phyloP scores from a whole-genome alignment of 2,329 filamentous ascomycete species.

The Hypomyces perniciosus region DNA sequence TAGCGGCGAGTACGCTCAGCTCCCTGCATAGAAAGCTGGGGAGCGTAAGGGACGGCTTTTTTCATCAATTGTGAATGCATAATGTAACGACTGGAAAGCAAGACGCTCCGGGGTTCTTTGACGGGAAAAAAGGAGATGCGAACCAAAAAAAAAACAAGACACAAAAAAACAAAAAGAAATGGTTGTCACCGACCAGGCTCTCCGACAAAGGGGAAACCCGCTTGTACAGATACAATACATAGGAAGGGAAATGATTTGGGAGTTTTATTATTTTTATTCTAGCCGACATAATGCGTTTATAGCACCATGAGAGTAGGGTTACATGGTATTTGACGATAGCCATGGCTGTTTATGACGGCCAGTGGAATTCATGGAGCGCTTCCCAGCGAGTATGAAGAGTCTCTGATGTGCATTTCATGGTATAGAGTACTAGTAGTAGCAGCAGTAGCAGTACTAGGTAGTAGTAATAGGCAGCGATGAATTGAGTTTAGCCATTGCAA shows the following conservation, averaged over 20 bases:
- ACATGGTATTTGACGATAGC: conserved; percentile 6
- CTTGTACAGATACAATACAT: conserved; percentile 17
- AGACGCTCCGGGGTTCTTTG: background rate
- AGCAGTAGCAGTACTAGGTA: no score
- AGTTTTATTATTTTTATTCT: conserved; percentile 9
- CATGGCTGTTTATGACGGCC: background rate
- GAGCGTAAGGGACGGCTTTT: conserved; percentile 10
- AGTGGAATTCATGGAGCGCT: conserved; percentile 11
- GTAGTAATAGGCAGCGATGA: no score
- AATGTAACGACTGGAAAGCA: background rate
- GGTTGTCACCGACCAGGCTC: conserved; percentile 1
- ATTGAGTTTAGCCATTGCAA: no score
- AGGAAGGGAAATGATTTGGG: conserved; percentile 1
- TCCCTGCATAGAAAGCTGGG: conserved; percentile 35
- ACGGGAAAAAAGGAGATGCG: background rate
- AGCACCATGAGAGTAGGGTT: conserved; percentile 9
- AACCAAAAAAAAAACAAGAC: background rate
- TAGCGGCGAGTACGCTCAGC: conserved; percentile 72
- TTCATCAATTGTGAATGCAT: conserved; percentile 1
- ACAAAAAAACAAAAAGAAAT: background rate
- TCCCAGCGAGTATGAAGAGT: background rate
- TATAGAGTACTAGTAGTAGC: no score
- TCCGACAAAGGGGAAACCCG: background rate
- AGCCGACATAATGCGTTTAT: conserved; percentile 9
- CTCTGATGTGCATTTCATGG: background rate